Evolutionary conservation across 108 stramenopile species (phyloP), one percentile per base, ranked within the genome.

Genomic region (Parietichytrium sp.): DNA sequence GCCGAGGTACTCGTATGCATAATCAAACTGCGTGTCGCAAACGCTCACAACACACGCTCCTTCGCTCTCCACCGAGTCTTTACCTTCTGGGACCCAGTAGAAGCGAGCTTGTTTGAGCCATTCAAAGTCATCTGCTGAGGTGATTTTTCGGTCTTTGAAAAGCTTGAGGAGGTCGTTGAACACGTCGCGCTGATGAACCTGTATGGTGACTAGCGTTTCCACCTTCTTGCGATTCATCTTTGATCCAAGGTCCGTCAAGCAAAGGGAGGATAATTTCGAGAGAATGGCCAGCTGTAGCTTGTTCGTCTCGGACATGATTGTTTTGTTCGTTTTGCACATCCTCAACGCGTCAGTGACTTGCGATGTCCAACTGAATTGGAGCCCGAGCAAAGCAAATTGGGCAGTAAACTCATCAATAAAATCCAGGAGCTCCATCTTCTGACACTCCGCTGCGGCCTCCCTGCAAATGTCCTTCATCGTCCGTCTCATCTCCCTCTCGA

Each of bases 221-320:
- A 90, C 88, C 84, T 91, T 90, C 4, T 82, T 88, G 1, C 91
- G 89, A 80, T 91, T 91, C 90, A 89, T 88, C 50, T 87, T 89
- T 0, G 90, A 78, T 18, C 90, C 89, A 7, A 91, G 85, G 55
- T 91, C 91, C 45, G 87, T 52, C 20, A 91, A 82, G 50, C 91
- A 91, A 89, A 90, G 89, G 10, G 83, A 72, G 31, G 87, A 88
- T 61, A 90, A 83, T 61, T 84, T 79, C 33, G 82, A 52, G 15
- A 86, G 79, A 1, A 89, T 83, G 3, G 55, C 83, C n/a, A 84
- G 42, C 78, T 88, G 88, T 29, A 54, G 55, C 25, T 82, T 61
- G 54, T 83, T 85, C 26, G 88, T 90, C 48, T 90, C 88, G 52
- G 42, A 38, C 84, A 91, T 84, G 49, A 86, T 80, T 42, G 61